Base-by-base conservation (phyloP, 2,329 filamentous ascomycete species). In the Cordyceps farinosa region DNA sequence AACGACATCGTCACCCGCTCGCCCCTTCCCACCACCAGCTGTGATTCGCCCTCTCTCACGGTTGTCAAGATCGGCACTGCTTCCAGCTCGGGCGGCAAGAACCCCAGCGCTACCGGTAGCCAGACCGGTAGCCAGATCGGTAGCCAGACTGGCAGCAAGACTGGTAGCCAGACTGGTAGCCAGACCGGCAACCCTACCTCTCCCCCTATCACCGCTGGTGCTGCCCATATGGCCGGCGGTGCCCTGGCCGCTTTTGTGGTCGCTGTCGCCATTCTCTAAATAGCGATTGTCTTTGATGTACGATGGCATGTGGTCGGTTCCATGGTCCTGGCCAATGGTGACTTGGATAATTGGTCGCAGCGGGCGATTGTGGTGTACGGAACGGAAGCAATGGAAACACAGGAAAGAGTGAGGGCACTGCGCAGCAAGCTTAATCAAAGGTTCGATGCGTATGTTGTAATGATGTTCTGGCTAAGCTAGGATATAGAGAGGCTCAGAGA, bases 71-170 rank as follows among this genome's bases (percentile, higher is more conserved):
- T 40, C 9, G 38, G 47, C 10, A 42, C 51, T 27, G 56, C 30
- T 38, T 34, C 53, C n/a, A 61, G 65, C 61, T 61, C 57, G 29
- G 66, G 66, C 61, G 67, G 62, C n/a, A 55, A 66, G 42, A 65
- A 32, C 36, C 40, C 27, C 29, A 15, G 47, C 13, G 10, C 27
- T 36, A 15, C 40, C 40, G 10, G 30, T 15, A 36, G 30, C 48
- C 32, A 54, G 30, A 3, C 48, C 2, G 30, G 48, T 3, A 51
- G 48, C 48, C 48, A 51, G 48, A 17, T 22, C 40, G 7, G 34
- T n/a, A 38, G 34, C 51, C 34, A 55, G 34, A 2, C 51, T 3
- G n/a, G 34, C 38, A 30, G 50, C 38, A 7, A 36, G 17, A 13
- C 42, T 17, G 30, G 32, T 15, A 50, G 27, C 51, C 17, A 10